A percentile compares a stretch with the other conserved stretches of the same genome.
phyloP scores from a whole-genome alignment of 768 basidiomycete species.

The Artomyces pyxidatus region DNA sequence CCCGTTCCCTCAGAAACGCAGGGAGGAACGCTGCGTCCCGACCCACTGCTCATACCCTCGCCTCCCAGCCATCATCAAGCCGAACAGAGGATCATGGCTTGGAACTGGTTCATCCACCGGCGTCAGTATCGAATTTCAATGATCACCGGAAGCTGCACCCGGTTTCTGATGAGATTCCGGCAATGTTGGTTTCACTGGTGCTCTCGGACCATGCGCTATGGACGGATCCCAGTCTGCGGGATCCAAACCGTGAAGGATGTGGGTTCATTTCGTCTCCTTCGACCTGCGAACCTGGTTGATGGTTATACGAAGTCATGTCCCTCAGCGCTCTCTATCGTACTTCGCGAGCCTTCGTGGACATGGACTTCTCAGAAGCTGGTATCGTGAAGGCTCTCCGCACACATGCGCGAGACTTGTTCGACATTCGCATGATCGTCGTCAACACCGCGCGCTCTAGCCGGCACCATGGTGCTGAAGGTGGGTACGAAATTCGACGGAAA shows the following conservation, averaged over 20 bases:
- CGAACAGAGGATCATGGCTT: not conserved
- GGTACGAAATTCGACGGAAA: slow-evolving; percentile 60
- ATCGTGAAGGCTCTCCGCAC: slow-evolving; percentile 56
- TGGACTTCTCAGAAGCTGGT: slow-evolving; percentile 31
- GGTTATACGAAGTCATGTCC: slow-evolving; percentile 11
- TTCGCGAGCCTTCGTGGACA: slow-evolving; percentile 24
- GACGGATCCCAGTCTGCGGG: slow-evolving; percentile 49
- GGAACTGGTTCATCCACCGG: not conserved
- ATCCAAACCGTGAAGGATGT: slow-evolving; percentile 43
- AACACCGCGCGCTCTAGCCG: slow-evolving; percentile 18
- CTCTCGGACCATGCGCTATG: slow-evolving; percentile 69
- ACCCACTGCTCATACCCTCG: not conserved
- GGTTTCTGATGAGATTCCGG: slow-evolving; percentile 37
- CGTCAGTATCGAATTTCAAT: not conserved
- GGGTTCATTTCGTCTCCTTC: slow-evolving; percentile 21
- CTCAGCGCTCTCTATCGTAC: slow-evolving; percentile 42
- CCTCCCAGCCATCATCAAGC: not conserved
- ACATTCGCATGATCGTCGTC: slow-evolving; percentile 54
- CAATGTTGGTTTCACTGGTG: slow-evolving; percentile 44
- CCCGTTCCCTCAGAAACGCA: not conserved
- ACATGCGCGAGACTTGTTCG: slow-evolving; percentile 37
- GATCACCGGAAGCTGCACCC: not conserved
- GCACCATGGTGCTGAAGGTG: slow-evolving; percentile 30
- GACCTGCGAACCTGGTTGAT: slow-evolving; percentile 11
- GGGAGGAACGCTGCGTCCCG: not conserved